phyloP scores from a whole-genome alignment of 176 grass and related monocot species.

The Lolium rigidum region DNA sequence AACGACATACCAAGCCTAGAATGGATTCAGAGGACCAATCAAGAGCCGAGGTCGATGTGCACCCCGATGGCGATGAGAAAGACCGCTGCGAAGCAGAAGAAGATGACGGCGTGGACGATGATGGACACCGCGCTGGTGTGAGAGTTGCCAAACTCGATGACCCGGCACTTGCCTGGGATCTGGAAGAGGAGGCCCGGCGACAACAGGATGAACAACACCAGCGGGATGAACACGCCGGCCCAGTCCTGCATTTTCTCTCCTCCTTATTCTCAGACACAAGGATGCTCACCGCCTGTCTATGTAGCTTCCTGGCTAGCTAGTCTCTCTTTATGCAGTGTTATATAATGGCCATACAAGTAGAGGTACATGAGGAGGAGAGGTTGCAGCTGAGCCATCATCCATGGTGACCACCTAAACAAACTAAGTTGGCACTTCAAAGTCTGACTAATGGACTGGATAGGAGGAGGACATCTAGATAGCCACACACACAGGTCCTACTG shows the following conservation, averaged over 20 bases:
- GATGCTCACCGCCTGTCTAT: background rate
- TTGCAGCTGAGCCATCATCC: conserved; percentile 27
- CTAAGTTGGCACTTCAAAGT: background rate
- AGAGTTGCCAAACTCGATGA: conserved; percentile 64
- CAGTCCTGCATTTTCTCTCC: conserved; percentile 56
- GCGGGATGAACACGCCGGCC: conserved; percentile 60
- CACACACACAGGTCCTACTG: background rate
- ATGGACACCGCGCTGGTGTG: conserved; percentile 62
- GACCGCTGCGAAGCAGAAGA: conserved; percentile 46
- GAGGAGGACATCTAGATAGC: background rate
- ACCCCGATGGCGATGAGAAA: conserved; percentile 2
- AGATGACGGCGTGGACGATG: conserved; percentile 61
- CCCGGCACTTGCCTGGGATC: conserved; percentile 48
- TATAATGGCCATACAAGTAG: background rate
- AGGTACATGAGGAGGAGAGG: background rate
- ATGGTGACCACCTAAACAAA: background rate
- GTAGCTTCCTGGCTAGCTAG: background rate
- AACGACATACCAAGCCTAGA: background rate
- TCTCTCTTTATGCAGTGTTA: background rate
- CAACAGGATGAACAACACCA: conserved; percentile 64
- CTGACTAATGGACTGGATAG: background rate
- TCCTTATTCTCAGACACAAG: background rate
- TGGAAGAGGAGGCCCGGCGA: conserved; percentile 70
- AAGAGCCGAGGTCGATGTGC: background rate
- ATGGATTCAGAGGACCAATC: background rate